Evolutionary conservation across 768 basidiomycete genomes (phyloP), one percentile per base, ranked within the genome.

Genomic region (Amanita rubescens): DNA sequence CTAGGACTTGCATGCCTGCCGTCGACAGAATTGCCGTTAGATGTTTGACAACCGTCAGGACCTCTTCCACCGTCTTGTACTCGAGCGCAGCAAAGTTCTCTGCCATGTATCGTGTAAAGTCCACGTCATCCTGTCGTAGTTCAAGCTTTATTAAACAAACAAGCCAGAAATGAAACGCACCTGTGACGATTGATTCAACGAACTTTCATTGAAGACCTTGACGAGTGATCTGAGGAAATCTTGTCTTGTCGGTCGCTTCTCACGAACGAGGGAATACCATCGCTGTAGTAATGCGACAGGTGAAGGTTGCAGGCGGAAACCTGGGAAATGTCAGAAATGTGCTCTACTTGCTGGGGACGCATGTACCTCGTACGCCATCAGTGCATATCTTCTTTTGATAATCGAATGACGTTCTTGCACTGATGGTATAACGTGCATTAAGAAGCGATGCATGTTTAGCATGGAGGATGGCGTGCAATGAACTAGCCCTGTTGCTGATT

Each of bases 1-100:
- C 92, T 52, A 91, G 75, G n/a, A 90, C 68, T 60, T 89, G 90
- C 76, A 84, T 85, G 51, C 89, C 95, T 9, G 81, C 79, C 2
- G 84, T 87, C 1, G 87, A 94, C 43, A 91, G 75, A 20, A 87
- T 76, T 15, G 78, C 71, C 8, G 90, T 92, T 53, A 94, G 75
- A 51, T 79, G 77, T 55, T 87, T 88, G 63, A 96, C 80, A 20
- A 97, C 84, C 4, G 87, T 84, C 49, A 97, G 71, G 4, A 87
- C 84, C 69, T 98, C 96, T 67, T 99, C 96, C 60, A 88, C 85
- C 0, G 91, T 90, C 72, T 93, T 97, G 75, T 94, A 98, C 32
- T 98, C 94, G 56, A 99, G 81, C 0, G 86, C 74, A 0, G 94
- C 79, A 54, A 98, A 86, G 62, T 97, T 97, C 65, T 98, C 96